Evolutionary conservation across 2,329 filamentous ascomycete species (phyloP).

Genomic region (Cordyceps sp.): DNA sequence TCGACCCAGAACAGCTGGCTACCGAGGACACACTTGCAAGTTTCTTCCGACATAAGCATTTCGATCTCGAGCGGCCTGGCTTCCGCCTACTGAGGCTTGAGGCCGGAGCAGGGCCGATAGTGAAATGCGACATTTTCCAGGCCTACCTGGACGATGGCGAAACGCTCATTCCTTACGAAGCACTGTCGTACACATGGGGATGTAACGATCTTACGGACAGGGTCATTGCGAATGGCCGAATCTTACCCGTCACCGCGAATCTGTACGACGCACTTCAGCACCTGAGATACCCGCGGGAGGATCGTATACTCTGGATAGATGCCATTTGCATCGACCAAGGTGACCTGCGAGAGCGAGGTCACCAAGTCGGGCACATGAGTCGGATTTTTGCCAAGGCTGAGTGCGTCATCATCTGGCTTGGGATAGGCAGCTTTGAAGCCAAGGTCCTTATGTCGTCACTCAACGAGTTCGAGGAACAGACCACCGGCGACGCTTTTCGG

Average conservation of each 20-base stretch:
- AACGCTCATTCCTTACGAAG: constrained; percentile 1
- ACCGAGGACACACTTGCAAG: not conserved
- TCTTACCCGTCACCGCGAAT: not conserved
- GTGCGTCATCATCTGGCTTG: constrained; percentile 2
- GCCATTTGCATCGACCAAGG: constrained; percentile 1
- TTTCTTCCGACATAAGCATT: not conserved
- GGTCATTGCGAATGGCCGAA: not conserved
- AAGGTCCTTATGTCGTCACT: constrained; percentile 2
- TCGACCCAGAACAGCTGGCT: not conserved
- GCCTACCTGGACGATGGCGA: not conserved
- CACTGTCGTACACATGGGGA: constrained; percentile 4
- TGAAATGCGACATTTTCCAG: constrained; percentile 1
- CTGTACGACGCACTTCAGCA: constrained; percentile 1
- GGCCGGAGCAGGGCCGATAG: not conserved
- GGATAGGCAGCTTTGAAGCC: not conserved
- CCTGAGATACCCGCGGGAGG: not conserved
- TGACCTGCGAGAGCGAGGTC: constrained; percentile 2
- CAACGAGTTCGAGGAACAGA: not conserved
- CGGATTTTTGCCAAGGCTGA: constrained; percentile 3
- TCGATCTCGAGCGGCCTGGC: not conserved
- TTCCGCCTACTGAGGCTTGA: not conserved
- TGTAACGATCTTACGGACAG: not conserved
- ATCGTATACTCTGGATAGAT: constrained; percentile 1
- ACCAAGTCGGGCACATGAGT: constrained; percentile 4
- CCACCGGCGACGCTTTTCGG: not conserved